Evolutionary conservation across 2,329 filamentous ascomycete genomes (phyloP), one percentile per base, ranked within the genome.

Genomic region (Xylariales sp.): DNA sequence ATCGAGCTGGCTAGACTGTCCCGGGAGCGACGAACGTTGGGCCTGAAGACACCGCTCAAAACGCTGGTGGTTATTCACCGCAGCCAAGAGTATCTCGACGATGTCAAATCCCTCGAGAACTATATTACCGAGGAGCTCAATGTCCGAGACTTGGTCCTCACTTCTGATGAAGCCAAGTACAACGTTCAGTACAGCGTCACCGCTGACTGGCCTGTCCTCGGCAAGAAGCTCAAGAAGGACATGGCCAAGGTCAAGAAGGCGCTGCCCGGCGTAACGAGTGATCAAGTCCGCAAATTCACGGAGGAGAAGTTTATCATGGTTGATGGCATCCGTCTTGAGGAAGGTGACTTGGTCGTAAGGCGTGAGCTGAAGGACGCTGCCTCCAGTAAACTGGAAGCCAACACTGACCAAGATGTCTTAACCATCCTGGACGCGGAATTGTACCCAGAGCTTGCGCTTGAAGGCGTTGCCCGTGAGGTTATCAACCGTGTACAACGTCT

Each of bases 181-280:
- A 87, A 89, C 38, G 89, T 98, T 31, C 83, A 93, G 57, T 95
- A 96, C 66, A 88, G 85, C 44, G 88, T 91, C 13, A 80, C 78
- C 27, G 90, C 89, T 6, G 93, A 98, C 62, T 96, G 93, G 85
- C 89, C 93, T 12, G 85, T 87, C 3, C 74, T 98, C 13, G 93
- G 93, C 48, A 95, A 95, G 77, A 97, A 97, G 69, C 76, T 97
- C 51, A 95, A 95, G 74, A 96, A 95, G 66, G 90, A 96, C 54
- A 87, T 89, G 48, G 80, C 82, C 48, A 88, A 85, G 58, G 89
- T 97, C 50, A 94, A 94, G 72, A 94, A 91, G 66, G 89, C 87
- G 3, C 69, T 98, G 31, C 90, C 90, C 5, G 72, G 67, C 27
- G 70, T 98, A 33, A 85, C 76, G 15, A 90, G 83, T 49, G 80